Evolutionary conservation across 225 moss, liverwort and hornwort species (phyloP), one percentile per base, ranked within the genome.

Genomic region (Neckera pumila): DNA sequence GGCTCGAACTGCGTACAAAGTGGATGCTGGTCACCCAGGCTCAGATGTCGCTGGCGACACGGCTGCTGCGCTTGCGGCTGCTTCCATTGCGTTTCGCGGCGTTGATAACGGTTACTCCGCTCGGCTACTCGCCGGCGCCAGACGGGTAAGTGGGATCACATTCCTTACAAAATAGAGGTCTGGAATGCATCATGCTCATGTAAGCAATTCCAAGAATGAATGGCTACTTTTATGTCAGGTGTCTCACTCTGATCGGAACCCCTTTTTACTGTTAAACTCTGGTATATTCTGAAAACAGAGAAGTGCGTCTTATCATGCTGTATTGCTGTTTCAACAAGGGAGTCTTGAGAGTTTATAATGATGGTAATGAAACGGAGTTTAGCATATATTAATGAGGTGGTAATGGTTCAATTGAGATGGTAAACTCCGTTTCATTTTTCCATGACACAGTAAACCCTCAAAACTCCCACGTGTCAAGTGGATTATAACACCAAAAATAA

Each of bases 1-100:
- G 49, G 61, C 91, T 30, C 92, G 97, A 82, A 94, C 89, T 10
- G 91, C 91, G 13, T 97, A 95, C 90, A 95, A 97, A 92, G 90
- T 97, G 79, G 92, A 94, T 66, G 70, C 89, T 20, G 26, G 87
- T 27, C 74, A 33, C 43, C 90, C 92, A 20, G 90, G 90, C 38
- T 92, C 92, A 28, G 92, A 92, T 47, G 92, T 92, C 56, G 92
- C 92, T 28, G 92, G 88, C 40, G 92, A 92, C 40, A 92, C 92
- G 38, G 90, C 92, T 42, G 92, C 92, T 75, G 92, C 92, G 22
- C 90, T 92, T 59, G 76, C 90, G 19, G 92, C 92, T 13, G 92
- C 79, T 42, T 88, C 92, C 26, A 27, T 92, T 45, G 92, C 90
- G 47, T 92, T 92, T 80, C 43, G 90, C 47, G 84, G 85, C 42